Evolutionary conservation across 495 filamentous ascomycete genomes (phyloP).

Genomic region (Penicillium waksmanii): DNA sequence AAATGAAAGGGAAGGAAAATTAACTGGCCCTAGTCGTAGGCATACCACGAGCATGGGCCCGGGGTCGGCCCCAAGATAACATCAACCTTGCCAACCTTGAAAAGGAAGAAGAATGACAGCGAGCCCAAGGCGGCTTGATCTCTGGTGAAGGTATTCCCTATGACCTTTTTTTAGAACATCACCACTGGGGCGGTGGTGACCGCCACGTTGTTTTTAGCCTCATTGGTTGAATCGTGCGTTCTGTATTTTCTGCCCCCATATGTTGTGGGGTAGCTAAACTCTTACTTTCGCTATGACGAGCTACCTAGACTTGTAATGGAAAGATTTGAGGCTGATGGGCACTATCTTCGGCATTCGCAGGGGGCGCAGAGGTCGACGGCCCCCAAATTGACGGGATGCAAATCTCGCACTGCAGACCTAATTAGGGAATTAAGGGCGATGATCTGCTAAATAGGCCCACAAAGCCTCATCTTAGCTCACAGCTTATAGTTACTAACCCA

Average conservation of each 20-base stretch:
- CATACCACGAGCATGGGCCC: not conserved
- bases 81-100: not conserved
- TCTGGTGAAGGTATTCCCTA: not conserved
- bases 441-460: slow-evolving; percentile 1
- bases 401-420: slow-evolving; percentile 1
- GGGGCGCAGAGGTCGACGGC: not conserved
- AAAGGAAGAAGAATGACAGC: not conserved
- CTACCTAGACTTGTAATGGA: not conserved
- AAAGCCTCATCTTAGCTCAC: not conserved
- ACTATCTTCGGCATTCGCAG: not conserved
- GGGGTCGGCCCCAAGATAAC: not conserved
- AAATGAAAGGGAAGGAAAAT: not conserved
- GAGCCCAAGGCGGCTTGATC: not conserved
- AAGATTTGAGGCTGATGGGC: not conserved
- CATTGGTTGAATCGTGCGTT: not conserved
- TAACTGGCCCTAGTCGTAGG: not conserved
- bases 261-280: not conserved
- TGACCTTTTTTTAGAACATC: not conserved
- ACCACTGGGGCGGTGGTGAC: not conserved
- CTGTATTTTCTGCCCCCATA: not conserved
- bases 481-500: not conserved
- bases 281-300: not conserved
- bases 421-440: not conserved
- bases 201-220: not conserved
- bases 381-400: not conserved